phyloP scores from a whole-genome alignment of 352 stramenopile species.

The Phytophthora hibernalis region DNA sequence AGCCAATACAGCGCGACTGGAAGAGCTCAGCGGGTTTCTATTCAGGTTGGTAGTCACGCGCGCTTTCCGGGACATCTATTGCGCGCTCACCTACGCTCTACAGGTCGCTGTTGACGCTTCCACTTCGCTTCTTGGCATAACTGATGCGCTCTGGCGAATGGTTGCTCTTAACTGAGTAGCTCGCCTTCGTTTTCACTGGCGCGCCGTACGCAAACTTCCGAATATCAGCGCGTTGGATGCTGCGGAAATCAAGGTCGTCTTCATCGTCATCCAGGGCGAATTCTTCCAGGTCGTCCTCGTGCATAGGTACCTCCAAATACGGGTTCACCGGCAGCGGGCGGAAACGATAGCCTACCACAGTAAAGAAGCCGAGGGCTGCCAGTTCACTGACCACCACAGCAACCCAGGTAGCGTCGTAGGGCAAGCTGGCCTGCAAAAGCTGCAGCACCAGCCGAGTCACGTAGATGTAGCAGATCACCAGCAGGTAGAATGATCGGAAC shows the following conservation, averaged over 20 bases:
- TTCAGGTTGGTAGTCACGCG: conserved; percentile 13
- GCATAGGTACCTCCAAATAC: conserved; percentile 88
- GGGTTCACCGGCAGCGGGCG: conserved; percentile 90
- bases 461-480: conserved; percentile 98
- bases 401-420: conserved; percentile 90
- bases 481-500: conserved; percentile 97
- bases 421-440: conserved; percentile 91
- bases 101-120: conserved; percentile 35
- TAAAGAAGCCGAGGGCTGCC: conserved; percentile 94
- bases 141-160: conserved; percentile 1
- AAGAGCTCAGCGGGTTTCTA: conserved; percentile 24
- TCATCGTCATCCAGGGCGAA: conserved; percentile 69
- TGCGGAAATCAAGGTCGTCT: conserved; percentile 53
- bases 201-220: conserved; percentile 38
- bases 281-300: conserved; percentile 83
- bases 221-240: conserved; percentile 45
- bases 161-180: conserved; percentile 17
- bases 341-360: conserved; percentile 92
- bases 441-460: conserved; percentile 97
- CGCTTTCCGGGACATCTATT: conserved; percentile 7
- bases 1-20: not conserved
- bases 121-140: conserved; percentile 38
- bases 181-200: conserved; percentile 29
- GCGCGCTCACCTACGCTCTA: conserved; percentile 27
- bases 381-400: conserved; percentile 72